Percentiles rank a stretch among this genome's conserved stretches.
These are phyloP conservation scores for Prosopis cineraria DNA, from an alignment of 306 rosid species.

Conservation along the genomic window DNA sequence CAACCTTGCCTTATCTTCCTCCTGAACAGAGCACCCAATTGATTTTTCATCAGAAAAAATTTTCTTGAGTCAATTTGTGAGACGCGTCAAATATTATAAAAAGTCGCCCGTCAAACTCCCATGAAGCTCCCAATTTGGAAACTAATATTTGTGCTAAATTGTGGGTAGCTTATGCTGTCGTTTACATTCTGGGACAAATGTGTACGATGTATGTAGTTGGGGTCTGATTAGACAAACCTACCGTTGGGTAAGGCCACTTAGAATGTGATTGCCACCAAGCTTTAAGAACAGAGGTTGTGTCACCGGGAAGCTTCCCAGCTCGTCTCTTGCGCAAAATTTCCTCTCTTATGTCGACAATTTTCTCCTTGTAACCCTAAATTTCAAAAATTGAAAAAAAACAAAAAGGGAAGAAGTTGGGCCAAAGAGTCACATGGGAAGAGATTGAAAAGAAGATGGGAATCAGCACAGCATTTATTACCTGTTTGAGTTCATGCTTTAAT, in stretches of 20 bases:
- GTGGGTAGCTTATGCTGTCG: not conserved
- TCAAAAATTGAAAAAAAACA: not conserved
- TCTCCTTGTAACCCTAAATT: conserved; percentile 86
- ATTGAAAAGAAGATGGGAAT: not conserved
- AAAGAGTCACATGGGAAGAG: conserved; percentile 16
- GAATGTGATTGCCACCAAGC: conserved; percentile 98
- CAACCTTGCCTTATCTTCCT: conserved; percentile 95
- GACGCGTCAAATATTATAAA: not conserved
- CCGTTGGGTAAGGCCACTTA: conserved; percentile 99
- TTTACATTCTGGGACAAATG: conserved; percentile 15
- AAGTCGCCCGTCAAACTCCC: not conserved
- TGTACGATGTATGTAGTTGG: not conserved
- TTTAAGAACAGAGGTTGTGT: conserved; percentile 94
- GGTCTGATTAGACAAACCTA: conserved; percentile 43
- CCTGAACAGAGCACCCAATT: conserved; percentile 49
- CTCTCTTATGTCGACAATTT: conserved; percentile 95
- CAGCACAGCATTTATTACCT: conserved; percentile 49
- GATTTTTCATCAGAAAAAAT: not conserved
- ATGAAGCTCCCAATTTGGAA: not conserved
- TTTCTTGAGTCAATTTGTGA: not conserved
- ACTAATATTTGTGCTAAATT: not conserved
- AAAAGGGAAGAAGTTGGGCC: not conserved
- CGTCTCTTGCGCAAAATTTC: conserved; percentile 97
- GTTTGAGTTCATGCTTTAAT: conserved; percentile 88
- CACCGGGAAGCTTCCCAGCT: conserved; percentile 99